phyloP scores from a whole-genome alignment of 2,329 filamentous ascomycete genomes.

The Xylariaceae sp. region DNA sequence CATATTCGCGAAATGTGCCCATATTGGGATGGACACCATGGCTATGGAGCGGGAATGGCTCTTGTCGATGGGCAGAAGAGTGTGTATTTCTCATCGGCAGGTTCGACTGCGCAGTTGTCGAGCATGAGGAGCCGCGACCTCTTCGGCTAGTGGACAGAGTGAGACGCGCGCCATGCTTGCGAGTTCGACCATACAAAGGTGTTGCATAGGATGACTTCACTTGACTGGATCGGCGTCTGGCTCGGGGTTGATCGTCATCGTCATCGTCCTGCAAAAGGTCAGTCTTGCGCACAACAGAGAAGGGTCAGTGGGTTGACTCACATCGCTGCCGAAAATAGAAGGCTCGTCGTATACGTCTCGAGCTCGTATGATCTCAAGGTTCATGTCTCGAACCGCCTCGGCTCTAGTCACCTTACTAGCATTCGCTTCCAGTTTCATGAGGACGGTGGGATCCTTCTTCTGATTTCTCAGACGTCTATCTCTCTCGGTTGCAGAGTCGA shows the following conservation, averaged over 20 bases:
- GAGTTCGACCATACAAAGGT: not conserved
- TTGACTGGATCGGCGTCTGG: slow-evolving; percentile 15
- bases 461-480: slow-evolving; percentile 77
- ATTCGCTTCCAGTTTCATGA: slow-evolving; percentile 59
- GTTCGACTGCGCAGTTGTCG: slow-evolving; percentile 7
- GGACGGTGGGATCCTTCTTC: slow-evolving; percentile 67
- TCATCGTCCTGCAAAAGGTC: slow-evolving; percentile 25
- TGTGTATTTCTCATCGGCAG: slow-evolving; percentile 17
- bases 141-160: slow-evolving; percentile 14
- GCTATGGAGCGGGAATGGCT: slow-evolving; percentile 22
- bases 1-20: slow-evolving; percentile 17
- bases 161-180: slow-evolving; percentile 14
- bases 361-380: slow-evolving; percentile 45
- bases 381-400: slow-evolving; percentile 58
- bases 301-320: slow-evolving; percentile 30
- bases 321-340: slow-evolving; percentile 47
- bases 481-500: slow-evolving; percentile 69
- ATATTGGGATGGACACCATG: slow-evolving; percentile 24
- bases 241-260: slow-evolving; percentile 14
- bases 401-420: slow-evolving; percentile 59
- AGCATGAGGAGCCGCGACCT: not conserved
- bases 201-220: slow-evolving; percentile 13
- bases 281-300: slow-evolving; percentile 4
- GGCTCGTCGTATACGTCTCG: slow-evolving; percentile 58
- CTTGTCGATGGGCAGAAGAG: slow-evolving; percentile 20